These are phyloP conservation scores for Cephaloascus fragrans DNA, from an alignment of 805 yeast species.

Conservation along the genomic window DNA sequence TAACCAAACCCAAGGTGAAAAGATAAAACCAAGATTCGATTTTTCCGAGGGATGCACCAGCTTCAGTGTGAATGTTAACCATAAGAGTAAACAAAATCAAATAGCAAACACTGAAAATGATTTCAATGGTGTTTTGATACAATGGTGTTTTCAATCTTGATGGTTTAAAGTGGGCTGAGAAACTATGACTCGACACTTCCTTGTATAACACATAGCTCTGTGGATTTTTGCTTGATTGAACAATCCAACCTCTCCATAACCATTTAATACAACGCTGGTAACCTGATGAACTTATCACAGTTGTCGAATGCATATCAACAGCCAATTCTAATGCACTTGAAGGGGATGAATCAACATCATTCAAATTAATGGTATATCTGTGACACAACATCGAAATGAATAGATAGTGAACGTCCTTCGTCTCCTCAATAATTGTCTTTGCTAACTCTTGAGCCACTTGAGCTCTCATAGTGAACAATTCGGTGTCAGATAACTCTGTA, in stretches of 20 bases:
- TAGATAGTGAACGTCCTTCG: conserved; percentile 47
- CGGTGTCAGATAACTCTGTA: conserved; percentile 58
- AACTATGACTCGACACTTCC: conserved; percentile 43
- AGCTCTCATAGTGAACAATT: conserved; percentile 49
- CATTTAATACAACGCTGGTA: conserved; percentile 81
- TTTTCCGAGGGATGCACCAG: conserved; percentile 19
- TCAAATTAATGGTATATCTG: conserved; percentile 56
- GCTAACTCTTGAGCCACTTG: conserved; percentile 70
- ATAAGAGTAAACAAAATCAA: conserved; percentile 52
- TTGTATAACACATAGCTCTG: conserved; percentile 56
- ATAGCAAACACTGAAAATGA: conserved; percentile 55
- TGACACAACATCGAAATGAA: conserved; percentile 73
- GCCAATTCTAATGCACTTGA: conserved; percentile 77
- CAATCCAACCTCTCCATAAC: conserved; percentile 92
- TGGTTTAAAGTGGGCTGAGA: conserved; percentile 65
- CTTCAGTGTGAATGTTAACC: conserved; percentile 46
- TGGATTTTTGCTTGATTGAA: conserved; percentile 65
- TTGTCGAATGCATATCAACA: conserved; percentile 73
- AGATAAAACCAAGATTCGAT: conserved; percentile 51
- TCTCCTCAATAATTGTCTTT: conserved; percentile 54
- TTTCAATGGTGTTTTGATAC: conserved; percentile 70
- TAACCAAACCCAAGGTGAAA: conserved; percentile 55
- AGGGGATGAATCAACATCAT: conserved; percentile 53
- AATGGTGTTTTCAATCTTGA: conserved; percentile 77
- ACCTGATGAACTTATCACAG: conserved; percentile 70